These are phyloP conservation scores for Aspergillus luchuensis DNA, from an alignment of 2,329 filamentous ascomycete genomes.

Conservation along the genomic window DNA sequence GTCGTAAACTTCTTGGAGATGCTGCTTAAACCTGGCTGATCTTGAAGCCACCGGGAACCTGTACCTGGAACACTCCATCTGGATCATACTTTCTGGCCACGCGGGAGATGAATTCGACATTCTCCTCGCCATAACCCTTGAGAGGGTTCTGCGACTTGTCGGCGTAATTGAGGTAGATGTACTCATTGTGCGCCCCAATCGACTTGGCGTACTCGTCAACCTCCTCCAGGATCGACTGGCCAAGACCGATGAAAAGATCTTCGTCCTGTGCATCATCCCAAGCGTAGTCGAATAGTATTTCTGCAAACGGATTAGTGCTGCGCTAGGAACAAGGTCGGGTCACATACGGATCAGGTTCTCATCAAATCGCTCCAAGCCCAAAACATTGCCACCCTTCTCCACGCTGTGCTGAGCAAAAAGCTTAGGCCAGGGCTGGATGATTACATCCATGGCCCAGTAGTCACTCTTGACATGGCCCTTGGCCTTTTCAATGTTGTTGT, in stretches of 20 bases:
- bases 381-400: constrained; percentile 40
- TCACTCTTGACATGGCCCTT: constrained; percentile 14
- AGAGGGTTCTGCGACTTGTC: constrained; percentile 47
- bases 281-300: constrained; percentile 17
- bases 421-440: constrained; percentile 48
- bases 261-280: constrained; percentile 39
- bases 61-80: constrained; percentile 29
- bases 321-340: not conserved
- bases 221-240: constrained; percentile 32
- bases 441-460: constrained; percentile 21
- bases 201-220: constrained; percentile 31
- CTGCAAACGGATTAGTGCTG: not conserved
- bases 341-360: constrained; percentile 27
- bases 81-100: constrained; percentile 31
- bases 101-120: constrained; percentile 32
- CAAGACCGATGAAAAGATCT: constrained; percentile 30
- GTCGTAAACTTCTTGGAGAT: too few relatives aligned
- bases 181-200: constrained; percentile 33
- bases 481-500: constrained; percentile 21
- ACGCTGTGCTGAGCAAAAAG: constrained; percentile 37
- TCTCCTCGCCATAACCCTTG: constrained; percentile 44
- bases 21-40: constrained; percentile 12
- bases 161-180: constrained; percentile 53
- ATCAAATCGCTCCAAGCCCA: constrained; percentile 37
- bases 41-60: constrained; percentile 35